Evolutionary conservation across 1,284 basidiomycete species (phyloP).

Genomic region (Puccinia triticina): DNA sequence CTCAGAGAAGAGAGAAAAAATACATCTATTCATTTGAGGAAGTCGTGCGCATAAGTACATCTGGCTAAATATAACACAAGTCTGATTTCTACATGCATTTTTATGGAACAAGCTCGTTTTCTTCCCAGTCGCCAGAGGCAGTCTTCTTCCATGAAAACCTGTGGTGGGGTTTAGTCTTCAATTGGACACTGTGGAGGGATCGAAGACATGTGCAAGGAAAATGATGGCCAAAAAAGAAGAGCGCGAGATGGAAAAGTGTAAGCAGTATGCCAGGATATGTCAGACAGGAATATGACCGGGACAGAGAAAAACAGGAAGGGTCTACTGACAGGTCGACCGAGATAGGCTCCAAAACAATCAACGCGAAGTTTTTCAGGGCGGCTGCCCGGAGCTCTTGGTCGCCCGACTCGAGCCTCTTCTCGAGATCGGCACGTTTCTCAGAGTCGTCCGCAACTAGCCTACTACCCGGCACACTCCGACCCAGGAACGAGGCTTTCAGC

Average conservation of each 20-base stretch:
- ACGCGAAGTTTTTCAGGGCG: constrained; percentile 28
- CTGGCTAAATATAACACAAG: no score
- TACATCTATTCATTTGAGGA: no score
- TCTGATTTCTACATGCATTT: no score
- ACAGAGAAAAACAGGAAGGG: not conserved
- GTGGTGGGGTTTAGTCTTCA: constrained; percentile 20
- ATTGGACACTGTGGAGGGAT: not conserved
- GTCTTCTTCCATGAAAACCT: constrained; percentile 29
- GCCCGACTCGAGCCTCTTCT: not conserved
- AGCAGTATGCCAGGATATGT: not conserved
- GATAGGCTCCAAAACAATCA: constrained; percentile 32
- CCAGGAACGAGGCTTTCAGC: constrained; percentile 31
- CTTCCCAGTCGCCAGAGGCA: constrained; percentile 13
- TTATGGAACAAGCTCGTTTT: constrained; percentile 29
- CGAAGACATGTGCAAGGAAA: not conserved
- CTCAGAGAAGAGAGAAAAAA: no score
- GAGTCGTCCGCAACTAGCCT: not conserved
- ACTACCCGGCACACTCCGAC: constrained; percentile 4
- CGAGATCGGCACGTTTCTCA: not conserved
- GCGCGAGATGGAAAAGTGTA: not conserved
- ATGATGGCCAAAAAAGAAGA: not conserved
- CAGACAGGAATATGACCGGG: not conserved
- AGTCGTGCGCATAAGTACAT: no score
- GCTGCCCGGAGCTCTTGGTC: not conserved
- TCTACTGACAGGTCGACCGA: constrained; percentile 38